A percentile compares a stretch with the other conserved stretches of the same genome.
Conservation (phyloP, 2,329 filamentous ascomycete species). For the Albophoma yamanashiensis region DNA sequence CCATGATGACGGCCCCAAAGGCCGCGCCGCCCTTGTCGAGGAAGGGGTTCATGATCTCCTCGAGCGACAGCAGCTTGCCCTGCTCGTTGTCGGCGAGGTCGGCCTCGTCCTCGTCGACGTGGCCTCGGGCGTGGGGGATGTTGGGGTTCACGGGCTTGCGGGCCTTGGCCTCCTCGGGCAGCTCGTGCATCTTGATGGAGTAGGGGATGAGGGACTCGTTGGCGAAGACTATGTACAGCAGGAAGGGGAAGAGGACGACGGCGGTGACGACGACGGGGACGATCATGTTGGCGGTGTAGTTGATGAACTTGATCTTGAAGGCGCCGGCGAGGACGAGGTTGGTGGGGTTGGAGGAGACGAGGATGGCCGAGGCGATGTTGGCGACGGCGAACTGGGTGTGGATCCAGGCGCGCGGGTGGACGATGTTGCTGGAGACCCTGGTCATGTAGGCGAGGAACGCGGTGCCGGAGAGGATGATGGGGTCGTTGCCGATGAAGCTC, state of each 20-base stretch:
- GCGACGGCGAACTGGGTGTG: constrained; percentile 60
- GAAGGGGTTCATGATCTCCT: constrained; percentile 68
- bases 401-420: constrained; percentile 63
- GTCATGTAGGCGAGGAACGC: constrained; percentile 72
- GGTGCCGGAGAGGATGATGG: constrained; percentile 64
- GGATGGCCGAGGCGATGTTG: constrained; percentile 63
- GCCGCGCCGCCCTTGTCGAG: constrained; percentile 55
- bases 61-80: constrained; percentile 47
- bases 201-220: constrained; percentile 52
- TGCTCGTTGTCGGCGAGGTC: constrained; percentile 34
- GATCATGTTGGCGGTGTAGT: constrained; percentile 69
- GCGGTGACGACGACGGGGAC: constrained; percentile 60
- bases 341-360: constrained; percentile 70
- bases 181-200: constrained; percentile 57
- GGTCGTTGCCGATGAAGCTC: constrained; percentile 63
- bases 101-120: constrained; percentile 38
- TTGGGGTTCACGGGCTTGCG: constrained; percentile 60
- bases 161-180: constrained; percentile 44
- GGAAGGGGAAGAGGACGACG: constrained; percentile 56
- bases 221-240: constrained; percentile 59
- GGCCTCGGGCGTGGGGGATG: constrained; percentile 53
- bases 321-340: constrained; percentile 66
- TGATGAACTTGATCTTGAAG: constrained; percentile 60
- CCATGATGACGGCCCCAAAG: constrained; percentile 57
- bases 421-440: constrained; percentile 61